Evolutionary conservation across 2,329 filamentous ascomycete genomes (phyloP).

Genomic region (Colletotrichum salicis): DNA sequence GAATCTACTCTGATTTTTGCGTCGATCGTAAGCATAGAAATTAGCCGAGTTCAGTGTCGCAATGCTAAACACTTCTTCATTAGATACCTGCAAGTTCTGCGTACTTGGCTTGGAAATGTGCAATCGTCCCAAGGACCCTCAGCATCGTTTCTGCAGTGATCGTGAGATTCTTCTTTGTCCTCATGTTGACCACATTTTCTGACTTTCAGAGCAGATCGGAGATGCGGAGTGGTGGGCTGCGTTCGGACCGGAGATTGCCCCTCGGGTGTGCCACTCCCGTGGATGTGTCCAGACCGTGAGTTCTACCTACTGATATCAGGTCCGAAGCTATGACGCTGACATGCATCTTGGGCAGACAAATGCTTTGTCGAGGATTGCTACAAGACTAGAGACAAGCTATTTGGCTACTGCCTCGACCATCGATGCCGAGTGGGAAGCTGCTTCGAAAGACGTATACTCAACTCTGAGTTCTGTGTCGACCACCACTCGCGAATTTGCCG

Average conservation of each 20-base stretch:
- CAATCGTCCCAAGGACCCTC: slow-evolving; percentile 22
- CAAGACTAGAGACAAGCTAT: slow-evolving; percentile 19
- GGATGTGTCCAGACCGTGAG: slow-evolving; percentile 32
- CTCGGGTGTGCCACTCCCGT: slow-evolving; percentile 17
- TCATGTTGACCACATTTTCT: neutral
- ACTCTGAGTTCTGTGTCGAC: slow-evolving; percentile 20
- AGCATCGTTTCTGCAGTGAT: slow-evolving; percentile 21
- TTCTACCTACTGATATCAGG: neutral
- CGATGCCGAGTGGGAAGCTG: slow-evolving; percentile 18
- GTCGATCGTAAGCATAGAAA: slow-evolving; percentile 15
- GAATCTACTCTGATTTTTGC: slow-evolving; percentile 30
- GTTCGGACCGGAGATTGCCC: slow-evolving; percentile 22
- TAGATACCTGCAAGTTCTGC: slow-evolving; percentile 29
- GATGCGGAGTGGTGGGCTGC: slow-evolving; percentile 20
- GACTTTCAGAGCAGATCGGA: slow-evolving; percentile 15
- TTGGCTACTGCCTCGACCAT: slow-evolving; percentile 26
- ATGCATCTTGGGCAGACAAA: slow-evolving; percentile 8
- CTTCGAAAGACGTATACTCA: slow-evolving; percentile 11
- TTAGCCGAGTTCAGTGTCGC: neutral
- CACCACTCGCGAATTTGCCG: slow-evolving; percentile 22
- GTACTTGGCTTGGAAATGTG: slow-evolving; percentile 24
- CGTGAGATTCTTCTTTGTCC: neutral
- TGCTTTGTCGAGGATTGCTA: slow-evolving; percentile 22
- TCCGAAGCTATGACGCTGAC: slow-evolving; percentile 16
- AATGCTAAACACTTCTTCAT: neutral